Base-by-base conservation (phyloP, 1,284 basidiomycete species). In the Cutaneotrichosporon spelunceum region DNA sequence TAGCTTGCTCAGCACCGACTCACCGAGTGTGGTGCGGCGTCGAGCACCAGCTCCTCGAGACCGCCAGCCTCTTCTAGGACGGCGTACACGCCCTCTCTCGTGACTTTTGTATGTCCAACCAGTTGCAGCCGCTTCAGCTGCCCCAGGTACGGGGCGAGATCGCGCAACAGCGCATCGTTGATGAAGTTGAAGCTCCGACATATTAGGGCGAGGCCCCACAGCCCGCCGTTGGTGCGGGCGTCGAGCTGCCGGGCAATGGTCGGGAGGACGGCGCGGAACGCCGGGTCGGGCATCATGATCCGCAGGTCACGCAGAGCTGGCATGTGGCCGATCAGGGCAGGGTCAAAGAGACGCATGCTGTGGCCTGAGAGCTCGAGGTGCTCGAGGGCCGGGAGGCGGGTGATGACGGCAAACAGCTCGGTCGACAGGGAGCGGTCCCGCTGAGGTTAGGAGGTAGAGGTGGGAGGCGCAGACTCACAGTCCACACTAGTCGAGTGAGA, bases 341-440 rank as follows among this genome's bases (percentile, higher is more conserved):
- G 72, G 50, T 76, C 68, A 59, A 75, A 77, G 44, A 71, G 70
- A 29, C 69, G 60, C 21, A 70, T 63, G 8, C 72, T 72, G 59
- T 76, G 76, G 10, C 78, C 78, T 1, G 77, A 74, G 4, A 79
- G 65, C 64, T 78, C 78, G 3, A 79, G 66, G 1, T 68, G 66
- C 0, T 61, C 61, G 0, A 79, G 65, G 7, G 65, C 47, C 0
- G 60, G 65, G 1, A 76, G 63, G 2, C 54, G n/a, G 0, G 69
- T 63, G 44, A 79, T 69, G 10, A 48, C 65, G 21, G 67, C 65
- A 14, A 78, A 61, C n/a, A 78, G 56, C 5, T 67, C 50, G 0
- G 72, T 67, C 19, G 69, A 72, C 5, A 78, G 57, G 2, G 73
- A 75, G 42, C 69, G 69, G 64, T 79, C 77, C 13, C 78, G 67